Conservation (phyloP, 768 basidiomycete species). For the Boletus eberwhitei region DNA sequence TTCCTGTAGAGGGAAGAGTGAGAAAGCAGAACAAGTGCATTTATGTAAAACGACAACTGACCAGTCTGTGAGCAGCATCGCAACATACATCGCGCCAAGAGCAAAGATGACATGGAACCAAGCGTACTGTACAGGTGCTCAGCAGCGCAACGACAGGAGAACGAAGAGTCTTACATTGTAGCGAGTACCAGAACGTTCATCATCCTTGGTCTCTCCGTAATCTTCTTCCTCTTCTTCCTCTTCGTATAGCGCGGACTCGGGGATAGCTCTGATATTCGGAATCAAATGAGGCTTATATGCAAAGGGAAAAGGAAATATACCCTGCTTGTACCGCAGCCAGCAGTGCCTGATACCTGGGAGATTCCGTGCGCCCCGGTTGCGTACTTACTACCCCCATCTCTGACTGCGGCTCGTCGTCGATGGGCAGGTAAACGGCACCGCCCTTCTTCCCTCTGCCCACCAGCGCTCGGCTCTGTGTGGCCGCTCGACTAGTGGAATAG, state of each 20-base stretch:
- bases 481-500: conserved; percentile 93
- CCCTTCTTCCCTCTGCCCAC: conserved; percentile 68
- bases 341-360: conserved; percentile 89
- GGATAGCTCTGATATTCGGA: conserved; percentile 63
- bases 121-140: conserved; percentile 61
- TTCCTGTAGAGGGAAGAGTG: conserved; percentile 49
- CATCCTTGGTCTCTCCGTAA: conserved; percentile 76
- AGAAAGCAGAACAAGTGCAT: background rate
- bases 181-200: conserved; percentile 89
- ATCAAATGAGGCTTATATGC: background rate
- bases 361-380: conserved; percentile 81
- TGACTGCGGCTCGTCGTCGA: conserved; percentile 54
- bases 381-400: conserved; percentile 76
- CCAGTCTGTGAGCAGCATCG: conserved; percentile 97
- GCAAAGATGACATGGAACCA: conserved; percentile 99
- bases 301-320: conserved; percentile 38
- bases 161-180: conserved; percentile 69
- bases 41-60: conserved; percentile 39
- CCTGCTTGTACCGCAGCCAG: conserved; percentile 96
- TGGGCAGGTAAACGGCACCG: conserved; percentile 60
- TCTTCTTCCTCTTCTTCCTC: conserved; percentile 76
- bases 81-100: conserved; percentile 96
- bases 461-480: conserved; percentile 90
- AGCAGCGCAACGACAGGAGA: background rate
- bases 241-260: conserved; percentile 83